Base-by-base conservation (phyloP, 192 early-diverging fungal species). In the Neocallimastix lanati region DNA sequence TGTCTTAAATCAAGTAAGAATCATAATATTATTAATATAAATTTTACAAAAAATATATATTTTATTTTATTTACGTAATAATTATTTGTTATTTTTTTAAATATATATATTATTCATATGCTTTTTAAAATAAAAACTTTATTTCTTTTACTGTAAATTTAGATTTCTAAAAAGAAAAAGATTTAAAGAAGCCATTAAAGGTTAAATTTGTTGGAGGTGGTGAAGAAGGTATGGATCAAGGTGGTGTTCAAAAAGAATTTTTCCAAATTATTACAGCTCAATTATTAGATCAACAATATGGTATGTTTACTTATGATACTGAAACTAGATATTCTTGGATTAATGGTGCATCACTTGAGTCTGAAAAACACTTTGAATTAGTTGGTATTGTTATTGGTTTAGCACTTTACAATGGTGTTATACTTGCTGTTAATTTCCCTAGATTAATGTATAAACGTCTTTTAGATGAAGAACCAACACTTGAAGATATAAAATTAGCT, bases 221-320 rank as follows among this genome's bases (percentile, higher is more conserved):
- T 28, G 96, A 98, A 81, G 93, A 95, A 82, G 96, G 95, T 13
- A 91, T 94, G 87, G 96, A 98, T 80, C 93, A 95, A 87, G 96
- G 96, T 79, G 96, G 96, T 30, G 95, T 98, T 25, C 95, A 96
- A 58, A 98, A 98, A 84, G 96, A 98, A 84, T 94, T 95, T 83
- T 96, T 96, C 82, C 92, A 94, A 76, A 87, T 92, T 28, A 79
- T 98, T 58, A 82, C 96, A 35, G 87, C 88, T 28, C 84, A 90
- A 81, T 86, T 97, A 33, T 82, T 98, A 82, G 86, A 92, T 77
- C 90, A 92, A 0, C 83, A 87, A n/a, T 87, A 89, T 81, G 94
- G 94, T 2, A 84, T 96, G 80, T 98, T 96, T 86, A 86, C 82
- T 78, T 86, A 86, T 76, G 87, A 91, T 78, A 80, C 83, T 7